These are phyloP conservation scores for Pseudogymnoascus sp. DNA, from an alignment of 2,329 filamentous ascomycete genomes.

Conservation along the genomic window DNA sequence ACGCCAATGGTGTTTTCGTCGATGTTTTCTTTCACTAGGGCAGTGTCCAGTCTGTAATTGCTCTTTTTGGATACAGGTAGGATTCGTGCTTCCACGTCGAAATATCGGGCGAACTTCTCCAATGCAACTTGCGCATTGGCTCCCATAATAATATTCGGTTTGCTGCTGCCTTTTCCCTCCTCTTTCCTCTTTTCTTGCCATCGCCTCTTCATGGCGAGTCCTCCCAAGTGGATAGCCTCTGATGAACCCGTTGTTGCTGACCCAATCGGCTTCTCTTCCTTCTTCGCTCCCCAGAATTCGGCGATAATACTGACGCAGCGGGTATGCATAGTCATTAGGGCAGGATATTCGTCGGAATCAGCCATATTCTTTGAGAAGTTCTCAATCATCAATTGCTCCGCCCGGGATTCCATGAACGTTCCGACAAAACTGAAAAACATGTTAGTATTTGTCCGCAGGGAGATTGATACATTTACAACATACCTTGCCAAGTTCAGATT, in stretches of 20 bases:
- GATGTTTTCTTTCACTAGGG: constrained; percentile 55
- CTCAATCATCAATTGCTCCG: constrained; percentile 54
- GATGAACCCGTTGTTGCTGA: constrained; percentile 63
- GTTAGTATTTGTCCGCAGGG: constrained; percentile 6
- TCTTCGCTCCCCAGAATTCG: constrained; percentile 54
- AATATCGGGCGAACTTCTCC: constrained; percentile 66
- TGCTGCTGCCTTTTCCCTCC: constrained; percentile 52
- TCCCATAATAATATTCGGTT: constrained; percentile 68
- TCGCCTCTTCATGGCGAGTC: constrained; percentile 64
- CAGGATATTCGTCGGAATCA: constrained; percentile 50
- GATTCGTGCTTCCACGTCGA: constrained; percentile 61
- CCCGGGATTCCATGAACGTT: constrained; percentile 63
- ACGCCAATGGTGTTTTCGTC: constrained; percentile 73
- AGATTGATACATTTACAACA: neutral
- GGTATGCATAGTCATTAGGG: constrained; percentile 49
- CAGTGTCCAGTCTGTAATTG: constrained; percentile 52
- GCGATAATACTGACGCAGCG: constrained; percentile 62
- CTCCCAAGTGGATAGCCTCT: constrained; percentile 62
- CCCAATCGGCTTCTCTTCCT: constrained; percentile 55
- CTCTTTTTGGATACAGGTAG: constrained; percentile 53
- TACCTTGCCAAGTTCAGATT: constrained; percentile 57
- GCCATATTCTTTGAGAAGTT: constrained; percentile 63
- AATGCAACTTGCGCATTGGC: constrained; percentile 64
- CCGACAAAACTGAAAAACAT: constrained; percentile 48
- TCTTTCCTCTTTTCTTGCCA: constrained; percentile 57